Evolutionary conservation across 2,329 filamentous ascomycete species (phyloP).

Genomic region (Xylariales sp.): DNA sequence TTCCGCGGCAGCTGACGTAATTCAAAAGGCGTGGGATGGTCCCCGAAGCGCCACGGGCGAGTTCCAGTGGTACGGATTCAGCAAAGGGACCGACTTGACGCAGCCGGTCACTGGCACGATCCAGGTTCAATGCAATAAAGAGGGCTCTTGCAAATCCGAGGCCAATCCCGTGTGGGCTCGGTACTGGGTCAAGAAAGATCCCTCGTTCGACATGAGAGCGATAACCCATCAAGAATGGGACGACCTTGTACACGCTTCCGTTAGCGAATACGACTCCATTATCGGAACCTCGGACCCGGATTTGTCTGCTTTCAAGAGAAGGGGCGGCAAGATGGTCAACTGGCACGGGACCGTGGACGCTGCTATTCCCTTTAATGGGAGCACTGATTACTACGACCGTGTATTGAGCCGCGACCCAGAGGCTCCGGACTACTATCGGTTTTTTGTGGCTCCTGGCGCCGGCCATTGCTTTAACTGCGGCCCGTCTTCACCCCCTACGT

Average conservation of each 20-base stretch:
- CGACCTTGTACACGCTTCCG: slow-evolving; percentile 12
- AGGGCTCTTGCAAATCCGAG: slow-evolving; percentile 14
- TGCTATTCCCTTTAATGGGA: slow-evolving; percentile 27
- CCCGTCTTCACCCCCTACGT: slow-evolving; percentile 1
- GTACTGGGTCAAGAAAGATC: slow-evolving; percentile 28
- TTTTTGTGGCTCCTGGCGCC: slow-evolving; percentile 28
- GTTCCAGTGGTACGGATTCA: slow-evolving; percentile 28
- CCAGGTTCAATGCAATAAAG: slow-evolving; percentile 10
- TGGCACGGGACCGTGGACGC: slow-evolving; percentile 30
- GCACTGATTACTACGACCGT: slow-evolving; percentile 25
- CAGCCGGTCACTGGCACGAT: slow-evolving; percentile 18
- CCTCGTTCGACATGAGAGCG: slow-evolving; percentile 23
- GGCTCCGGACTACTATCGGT: slow-evolving; percentile 30
- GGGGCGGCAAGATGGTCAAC: slow-evolving; percentile 31
- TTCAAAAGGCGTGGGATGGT: slow-evolving; percentile 25
- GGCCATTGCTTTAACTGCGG: slow-evolving; percentile 30
- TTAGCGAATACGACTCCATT: slow-evolving; percentile 26
- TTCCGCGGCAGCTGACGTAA: slow-evolving; percentile 22
- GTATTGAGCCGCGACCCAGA: slow-evolving; percentile 22
- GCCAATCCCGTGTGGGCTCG: slow-evolving; percentile 19
- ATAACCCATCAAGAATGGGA: slow-evolving; percentile 23
- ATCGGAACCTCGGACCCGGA: slow-evolving; percentile 30
- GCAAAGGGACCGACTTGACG: slow-evolving; percentile 18
- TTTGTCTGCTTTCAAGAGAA: slow-evolving; percentile 26
- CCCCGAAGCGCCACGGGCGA: slow-evolving; percentile 24